These are phyloP conservation scores for Vitis labrusca DNA, from an alignment of 164 flowering plant genomes.

Conservation along the genomic window DNA sequence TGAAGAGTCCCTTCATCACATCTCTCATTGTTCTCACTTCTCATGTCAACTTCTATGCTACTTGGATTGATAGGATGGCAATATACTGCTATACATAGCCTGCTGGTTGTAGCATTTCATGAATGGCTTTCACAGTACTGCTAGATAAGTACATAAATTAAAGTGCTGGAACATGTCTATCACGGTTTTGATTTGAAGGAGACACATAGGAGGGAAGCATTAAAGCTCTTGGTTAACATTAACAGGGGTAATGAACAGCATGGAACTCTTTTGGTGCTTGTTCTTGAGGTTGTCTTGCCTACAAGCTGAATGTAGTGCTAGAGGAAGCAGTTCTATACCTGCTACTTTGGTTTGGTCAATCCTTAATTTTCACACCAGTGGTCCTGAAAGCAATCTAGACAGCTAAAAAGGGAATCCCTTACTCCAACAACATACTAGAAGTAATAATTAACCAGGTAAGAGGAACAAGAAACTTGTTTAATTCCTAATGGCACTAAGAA, in stretches of 20 bases:
- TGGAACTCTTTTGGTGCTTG: constrained; percentile 13
- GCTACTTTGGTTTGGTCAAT: too few relatives aligned
- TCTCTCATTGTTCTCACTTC: constrained; percentile 6
- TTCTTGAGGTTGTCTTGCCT: constrained; percentile 12
- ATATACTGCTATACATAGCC: too few relatives aligned
- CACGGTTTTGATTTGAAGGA: constrained; percentile 21
- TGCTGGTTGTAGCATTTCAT: neutral
- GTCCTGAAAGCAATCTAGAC: too few relatives aligned
- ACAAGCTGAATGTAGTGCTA: neutral
- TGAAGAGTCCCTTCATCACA: constrained; percentile 13
- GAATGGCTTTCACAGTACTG: neutral
- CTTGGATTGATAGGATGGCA: constrained; percentile 7
- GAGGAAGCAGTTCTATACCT: neutral
- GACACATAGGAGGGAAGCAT: constrained; percentile 6
- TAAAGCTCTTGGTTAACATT: neutral
- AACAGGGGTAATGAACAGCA: constrained; percentile 4
- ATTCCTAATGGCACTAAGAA: too few relatives aligned
- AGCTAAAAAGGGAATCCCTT: too few relatives aligned
- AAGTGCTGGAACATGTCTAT: constrained; percentile 29
- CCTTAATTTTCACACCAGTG: too few relatives aligned
- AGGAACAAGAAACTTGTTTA: too few relatives aligned
- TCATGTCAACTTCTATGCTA: constrained; percentile 12
- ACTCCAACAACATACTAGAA: too few relatives aligned
- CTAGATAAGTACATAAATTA: constrained; percentile 15
- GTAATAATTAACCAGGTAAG: too few relatives aligned